Evolutionary conservation across 2,329 filamentous ascomycete genomes (phyloP).

Genomic region (Colletotrichum tamarilloi): DNA sequence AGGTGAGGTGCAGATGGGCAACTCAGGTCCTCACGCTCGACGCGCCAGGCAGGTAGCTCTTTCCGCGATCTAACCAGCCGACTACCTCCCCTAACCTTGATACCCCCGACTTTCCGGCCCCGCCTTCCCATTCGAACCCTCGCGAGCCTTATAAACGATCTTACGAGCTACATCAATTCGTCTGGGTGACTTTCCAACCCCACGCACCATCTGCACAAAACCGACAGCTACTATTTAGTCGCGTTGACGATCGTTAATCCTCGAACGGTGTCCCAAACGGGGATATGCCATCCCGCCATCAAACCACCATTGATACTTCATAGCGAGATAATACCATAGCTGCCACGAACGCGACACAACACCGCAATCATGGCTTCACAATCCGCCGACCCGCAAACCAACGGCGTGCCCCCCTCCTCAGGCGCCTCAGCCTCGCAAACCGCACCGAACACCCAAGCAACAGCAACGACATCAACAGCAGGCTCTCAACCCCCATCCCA

Average conservation of each 20-base stretch:
- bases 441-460: conserved; percentile 49
- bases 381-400: conserved; percentile 58
- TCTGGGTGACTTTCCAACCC: too few species aligned
- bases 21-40: neutral
- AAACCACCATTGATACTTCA: neutral
- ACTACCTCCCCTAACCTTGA: neutral
- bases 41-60: conserved; percentile 18
- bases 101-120: conserved; percentile 6
- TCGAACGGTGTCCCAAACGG: neutral
- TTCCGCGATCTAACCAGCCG: conserved; percentile 13
- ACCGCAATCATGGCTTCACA: conserved; percentile 42
- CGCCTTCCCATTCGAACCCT: neutral
- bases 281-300: conserved; percentile 3
- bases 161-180: too few species aligned
- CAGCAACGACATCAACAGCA: conserved; percentile 40
- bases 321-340: neutral
- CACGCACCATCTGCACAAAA: too few species aligned
- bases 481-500: conserved; percentile 30
- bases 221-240: neutral
- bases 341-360: neutral
- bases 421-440: conserved; percentile 50
- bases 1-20: neutral
- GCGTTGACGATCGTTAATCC: neutral
- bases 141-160: neutral
- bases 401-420: conserved; percentile 60